phyloP scores from a whole-genome alignment of 2,329 filamentous ascomycete genomes.

The Penicillium digitatum region DNA sequence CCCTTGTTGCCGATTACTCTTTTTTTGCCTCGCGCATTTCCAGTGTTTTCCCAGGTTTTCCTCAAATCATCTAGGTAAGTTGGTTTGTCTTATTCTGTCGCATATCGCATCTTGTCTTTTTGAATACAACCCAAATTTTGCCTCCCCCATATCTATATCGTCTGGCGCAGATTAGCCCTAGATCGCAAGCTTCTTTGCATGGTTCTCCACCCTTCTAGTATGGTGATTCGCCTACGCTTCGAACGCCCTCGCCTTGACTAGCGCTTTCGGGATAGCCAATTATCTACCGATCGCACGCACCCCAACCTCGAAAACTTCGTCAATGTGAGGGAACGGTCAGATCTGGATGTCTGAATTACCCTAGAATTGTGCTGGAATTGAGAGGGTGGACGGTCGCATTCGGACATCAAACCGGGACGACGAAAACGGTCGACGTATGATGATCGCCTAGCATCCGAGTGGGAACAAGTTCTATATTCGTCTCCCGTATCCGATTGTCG shows the following conservation, averaged over 20 bases:
- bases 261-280: not conserved
- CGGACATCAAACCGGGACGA: conserved; percentile 5
- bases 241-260: conserved; percentile 1
- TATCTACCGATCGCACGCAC: not conserved
- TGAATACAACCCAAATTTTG: not conserved
- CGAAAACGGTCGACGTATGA: conserved; percentile 23
- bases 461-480: conserved; percentile 1
- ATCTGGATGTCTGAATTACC: not conserved
- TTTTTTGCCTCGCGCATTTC: conserved; percentile 21
- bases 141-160: not conserved
- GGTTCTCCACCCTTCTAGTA: not conserved
- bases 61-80: conserved; percentile 21
- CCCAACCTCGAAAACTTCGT: not conserved
- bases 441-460: conserved; percentile 1
- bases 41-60: conserved; percentile 19
- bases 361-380: not conserved
- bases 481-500: conserved; percentile 6
- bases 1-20: conserved; percentile 17
- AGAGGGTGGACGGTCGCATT: conserved; percentile 15
- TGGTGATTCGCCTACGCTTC: not conserved
- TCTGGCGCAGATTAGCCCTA: not conserved
- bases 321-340: not conserved
- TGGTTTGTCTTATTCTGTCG: not conserved
- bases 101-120: not conserved
- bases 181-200: not conserved